These are phyloP conservation scores for Eucalyptus grandis DNA, from an alignment of 345 rosid species.

Conservation along the genomic window DNA sequence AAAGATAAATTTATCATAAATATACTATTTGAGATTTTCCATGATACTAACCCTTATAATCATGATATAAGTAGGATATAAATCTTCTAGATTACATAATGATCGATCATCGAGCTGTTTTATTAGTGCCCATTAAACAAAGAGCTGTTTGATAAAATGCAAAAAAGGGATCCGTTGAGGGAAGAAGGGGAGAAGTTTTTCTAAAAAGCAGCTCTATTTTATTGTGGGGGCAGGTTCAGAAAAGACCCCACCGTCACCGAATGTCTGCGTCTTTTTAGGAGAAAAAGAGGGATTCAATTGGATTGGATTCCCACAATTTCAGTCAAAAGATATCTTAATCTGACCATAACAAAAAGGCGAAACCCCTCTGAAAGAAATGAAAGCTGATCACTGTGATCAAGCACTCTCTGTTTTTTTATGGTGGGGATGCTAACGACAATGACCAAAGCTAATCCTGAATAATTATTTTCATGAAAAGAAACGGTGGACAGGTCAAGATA, in stretches of 20 bases:
- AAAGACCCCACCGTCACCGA: background rate
- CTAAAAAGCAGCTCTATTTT: background rate
- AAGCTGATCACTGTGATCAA: background rate
- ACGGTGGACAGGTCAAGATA: background rate
- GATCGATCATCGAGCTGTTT: background rate
- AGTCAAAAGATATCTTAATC: background rate
- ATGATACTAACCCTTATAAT: background rate
- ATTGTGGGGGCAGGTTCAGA: background rate
- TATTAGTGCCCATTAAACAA: background rate
- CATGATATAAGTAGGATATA: background rate
- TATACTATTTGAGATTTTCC: fast-evolving
- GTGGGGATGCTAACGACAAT: background rate
- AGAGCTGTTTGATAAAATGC: background rate
- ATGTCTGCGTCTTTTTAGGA: background rate
- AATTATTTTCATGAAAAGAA: background rate
- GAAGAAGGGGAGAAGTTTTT: background rate
- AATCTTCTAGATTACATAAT: background rate
- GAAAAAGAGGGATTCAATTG: background rate
- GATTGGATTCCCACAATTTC: background rate
- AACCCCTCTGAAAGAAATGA: background rate
- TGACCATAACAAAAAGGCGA: background rate
- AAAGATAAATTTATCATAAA: fast-evolving
- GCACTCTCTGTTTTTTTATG: background rate
- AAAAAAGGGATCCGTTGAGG: background rate
- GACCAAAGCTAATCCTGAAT: background rate